Evolutionary conservation across 1,284 basidiomycete species (phyloP).

Genomic region (Melampsora abietis-canadensis): DNA sequence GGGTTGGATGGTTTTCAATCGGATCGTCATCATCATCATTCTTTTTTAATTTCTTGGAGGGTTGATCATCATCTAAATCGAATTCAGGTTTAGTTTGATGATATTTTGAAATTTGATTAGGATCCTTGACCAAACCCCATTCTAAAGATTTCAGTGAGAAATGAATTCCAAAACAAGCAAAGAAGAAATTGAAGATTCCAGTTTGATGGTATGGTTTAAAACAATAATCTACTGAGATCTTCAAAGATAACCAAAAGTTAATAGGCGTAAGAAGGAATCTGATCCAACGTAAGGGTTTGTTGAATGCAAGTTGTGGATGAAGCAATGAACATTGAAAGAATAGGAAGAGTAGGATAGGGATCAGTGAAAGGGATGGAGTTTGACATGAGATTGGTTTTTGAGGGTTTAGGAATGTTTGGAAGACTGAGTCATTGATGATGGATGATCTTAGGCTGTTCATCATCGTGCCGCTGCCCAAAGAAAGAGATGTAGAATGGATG

Average conservation of each 20-base stretch:
- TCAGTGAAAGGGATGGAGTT: background rate
- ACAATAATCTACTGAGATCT: constrained; percentile 15
- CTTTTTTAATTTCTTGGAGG: background rate
- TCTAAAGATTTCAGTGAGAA: background rate
- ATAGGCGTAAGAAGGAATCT: background rate
- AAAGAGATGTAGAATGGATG: no score
- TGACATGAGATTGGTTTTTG: background rate
- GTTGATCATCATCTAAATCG: background rate
- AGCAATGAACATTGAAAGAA: constrained; percentile 11
- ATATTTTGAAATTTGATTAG: background rate
- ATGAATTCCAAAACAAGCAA: background rate
- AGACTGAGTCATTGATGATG: background rate
- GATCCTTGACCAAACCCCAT: constrained; percentile 9
- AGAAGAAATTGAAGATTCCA: background rate
- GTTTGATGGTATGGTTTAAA: background rate
- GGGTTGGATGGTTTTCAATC: no score
- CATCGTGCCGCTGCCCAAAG: background rate
- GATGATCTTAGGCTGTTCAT: background rate
- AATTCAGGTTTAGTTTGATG: constrained; percentile 11
- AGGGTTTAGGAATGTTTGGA: constrained; percentile 9
- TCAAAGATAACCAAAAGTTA: constrained; percentile 1
- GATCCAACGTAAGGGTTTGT: background rate
- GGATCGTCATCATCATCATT: no score
- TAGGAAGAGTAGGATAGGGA: background rate
- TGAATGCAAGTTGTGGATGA: background rate